Conservation (phyloP, 257 asterid genomes). For the Solanum gandarillasii region DNA sequence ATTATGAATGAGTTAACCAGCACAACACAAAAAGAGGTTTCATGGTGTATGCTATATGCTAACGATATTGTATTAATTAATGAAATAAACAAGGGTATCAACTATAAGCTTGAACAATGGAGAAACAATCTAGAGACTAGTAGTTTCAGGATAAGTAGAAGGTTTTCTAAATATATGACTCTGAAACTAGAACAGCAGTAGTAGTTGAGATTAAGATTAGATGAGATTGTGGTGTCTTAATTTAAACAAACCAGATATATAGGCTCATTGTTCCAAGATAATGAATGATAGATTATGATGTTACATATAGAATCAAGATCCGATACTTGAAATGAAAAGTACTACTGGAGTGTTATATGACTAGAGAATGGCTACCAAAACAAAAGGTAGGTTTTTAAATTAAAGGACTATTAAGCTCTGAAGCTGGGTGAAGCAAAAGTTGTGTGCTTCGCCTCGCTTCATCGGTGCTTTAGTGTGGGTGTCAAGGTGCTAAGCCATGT, state of each 20-base stretch:
- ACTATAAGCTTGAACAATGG: background rate
- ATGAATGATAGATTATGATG: background rate
- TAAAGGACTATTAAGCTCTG: background rate
- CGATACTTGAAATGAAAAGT: background rate
- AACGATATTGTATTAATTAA: background rate
- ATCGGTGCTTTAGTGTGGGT: background rate
- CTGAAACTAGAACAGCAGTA: background rate
- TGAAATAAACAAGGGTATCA: background rate
- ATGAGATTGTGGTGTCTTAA: background rate
- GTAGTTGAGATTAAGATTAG: background rate
- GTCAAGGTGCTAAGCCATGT: background rate
- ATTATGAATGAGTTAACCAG: background rate
- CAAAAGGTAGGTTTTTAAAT: background rate
- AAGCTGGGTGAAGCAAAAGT: background rate
- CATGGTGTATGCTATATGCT: background rate
- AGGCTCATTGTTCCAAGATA: background rate
- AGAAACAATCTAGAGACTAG: background rate
- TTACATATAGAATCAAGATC: background rate
- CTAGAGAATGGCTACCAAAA: background rate
- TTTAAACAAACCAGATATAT: background rate
- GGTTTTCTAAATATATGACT: background rate
- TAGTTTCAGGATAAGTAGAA: background rate
- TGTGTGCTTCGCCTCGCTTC: background rate
- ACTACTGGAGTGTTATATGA: background rate
- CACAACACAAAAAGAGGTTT: background rate